Percentiles rank a stretch among this genome's conserved stretches.
These are phyloP conservation scores for Beauveria varroae DNA, from an alignment of 2,329 filamentous ascomycete genomes.

Conservation along the genomic window DNA sequence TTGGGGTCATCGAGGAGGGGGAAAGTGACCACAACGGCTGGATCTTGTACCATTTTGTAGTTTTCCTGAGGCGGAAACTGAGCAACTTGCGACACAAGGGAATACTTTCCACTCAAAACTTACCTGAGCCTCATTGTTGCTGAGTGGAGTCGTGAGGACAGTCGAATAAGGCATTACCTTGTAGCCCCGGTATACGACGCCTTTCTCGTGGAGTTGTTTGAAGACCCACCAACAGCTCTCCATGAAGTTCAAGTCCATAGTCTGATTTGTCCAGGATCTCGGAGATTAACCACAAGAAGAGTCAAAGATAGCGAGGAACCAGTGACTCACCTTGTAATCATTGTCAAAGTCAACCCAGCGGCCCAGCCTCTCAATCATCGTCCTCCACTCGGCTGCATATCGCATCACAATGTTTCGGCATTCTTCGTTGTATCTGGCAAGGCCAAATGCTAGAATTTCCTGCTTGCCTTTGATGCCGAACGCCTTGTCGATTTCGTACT, in stretches of 20 bases:
- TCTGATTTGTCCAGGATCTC: slow-evolving; percentile 30
- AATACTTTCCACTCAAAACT: too few species aligned
- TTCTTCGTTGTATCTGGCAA: slow-evolving; percentile 77
- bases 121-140: slow-evolving; percentile 56
- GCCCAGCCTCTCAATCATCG: slow-evolving; percentile 64
- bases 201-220: slow-evolving; percentile 66
- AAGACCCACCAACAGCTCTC: slow-evolving; percentile 75
- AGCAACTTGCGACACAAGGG: too few species aligned
- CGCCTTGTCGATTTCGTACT: slow-evolving; percentile 90
- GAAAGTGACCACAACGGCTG: slow-evolving; percentile 64
- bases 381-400: slow-evolving; percentile 71
- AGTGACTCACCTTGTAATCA: slow-evolving; percentile 56
- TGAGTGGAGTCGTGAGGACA: slow-evolving; percentile 64
- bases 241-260: slow-evolving; percentile 70
- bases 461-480: slow-evolving; percentile 73
- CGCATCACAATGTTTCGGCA: slow-evolving; percentile 83
- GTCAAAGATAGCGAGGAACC: background rate
- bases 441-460: slow-evolving; percentile 71
- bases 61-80: too few species aligned
- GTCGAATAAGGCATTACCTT: slow-evolving; percentile 73
- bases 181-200: slow-evolving; percentile 63
- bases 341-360: slow-evolving; percentile 76
- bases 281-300: background rate
- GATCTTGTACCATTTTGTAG: slow-evolving; percentile 35
- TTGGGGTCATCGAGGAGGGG: slow-evolving; percentile 58